A percentile compares a stretch with the other conserved stretches of the same genome.
Conservation (phyloP, 192 early-diverging fungal genomes). For the Rhizophagus sp. region DNA sequence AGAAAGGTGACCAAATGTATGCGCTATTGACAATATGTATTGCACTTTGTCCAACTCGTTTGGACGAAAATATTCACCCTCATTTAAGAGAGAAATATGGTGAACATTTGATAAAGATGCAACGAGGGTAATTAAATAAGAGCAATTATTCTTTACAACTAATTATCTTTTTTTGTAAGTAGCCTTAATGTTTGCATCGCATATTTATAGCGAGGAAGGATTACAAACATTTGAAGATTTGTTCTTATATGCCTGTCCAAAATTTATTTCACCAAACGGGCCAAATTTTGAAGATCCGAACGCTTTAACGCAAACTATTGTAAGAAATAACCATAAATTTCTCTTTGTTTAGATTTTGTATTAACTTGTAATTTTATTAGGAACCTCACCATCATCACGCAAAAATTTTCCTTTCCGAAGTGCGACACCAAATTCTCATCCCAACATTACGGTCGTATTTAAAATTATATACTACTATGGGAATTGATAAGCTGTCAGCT, state of each 20-base stretch:
- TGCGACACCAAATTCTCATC: slow-evolving; percentile 80
- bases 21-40: slow-evolving; percentile 89
- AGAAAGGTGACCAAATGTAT: slow-evolving; percentile 97
- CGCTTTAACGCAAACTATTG: slow-evolving; percentile 33
- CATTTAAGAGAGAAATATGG: slow-evolving; percentile 89
- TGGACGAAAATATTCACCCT: slow-evolving; percentile 93
- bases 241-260: slow-evolving; percentile 89
- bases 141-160: not conserved
- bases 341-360: not conserved
- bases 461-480: slow-evolving; percentile 94
- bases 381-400: slow-evolving; percentile 81
- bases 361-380: slow-evolving; percentile 25
- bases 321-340: slow-evolving; percentile 1
- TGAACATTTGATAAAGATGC: slow-evolving; percentile 87
- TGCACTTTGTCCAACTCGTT: slow-evolving; percentile 85
- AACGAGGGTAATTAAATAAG: slow-evolving; percentile 59
- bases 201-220: slow-evolving; percentile 69
- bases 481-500: slow-evolving; percentile 81
- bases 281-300: slow-evolving; percentile 77
- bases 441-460: slow-evolving; percentile 92
- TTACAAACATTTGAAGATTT: slow-evolving; percentile 84
- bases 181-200: not conserved
- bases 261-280: slow-evolving; percentile 90
- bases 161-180: not conserved
- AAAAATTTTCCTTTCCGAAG: slow-evolving; percentile 84